These are phyloP conservation scores for Shiraia bambusicola DNA, from an alignment of 2,329 filamentous ascomycete species.

Conservation along the genomic window DNA sequence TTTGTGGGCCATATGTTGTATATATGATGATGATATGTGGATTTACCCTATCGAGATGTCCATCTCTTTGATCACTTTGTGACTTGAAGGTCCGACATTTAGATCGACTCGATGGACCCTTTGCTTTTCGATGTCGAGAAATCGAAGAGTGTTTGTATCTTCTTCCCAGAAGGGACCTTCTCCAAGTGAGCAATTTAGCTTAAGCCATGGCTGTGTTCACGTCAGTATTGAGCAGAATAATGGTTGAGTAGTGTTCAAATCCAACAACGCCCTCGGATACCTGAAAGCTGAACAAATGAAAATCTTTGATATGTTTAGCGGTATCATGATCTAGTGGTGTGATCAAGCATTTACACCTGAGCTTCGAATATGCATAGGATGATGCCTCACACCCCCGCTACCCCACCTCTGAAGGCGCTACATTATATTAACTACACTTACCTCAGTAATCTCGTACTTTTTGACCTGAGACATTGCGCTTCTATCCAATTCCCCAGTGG, in stretches of 20 bases:
- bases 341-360: neutral
- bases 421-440: slow-evolving; percentile 23
- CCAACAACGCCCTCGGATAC: too few species aligned
- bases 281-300: too few species aligned
- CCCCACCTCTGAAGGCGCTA: slow-evolving; percentile 3
- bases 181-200: slow-evolving; percentile 66
- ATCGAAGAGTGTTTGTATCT: slow-evolving; percentile 66
- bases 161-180: slow-evolving; percentile 76
- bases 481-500: slow-evolving; percentile 12
- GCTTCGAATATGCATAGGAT: neutral
- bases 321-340: neutral
- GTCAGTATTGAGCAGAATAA: slow-evolving; percentile 13
- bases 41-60: slow-evolving; percentile 56
- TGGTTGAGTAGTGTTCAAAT: neutral
- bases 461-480: slow-evolving; percentile 33
- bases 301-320: neutral
- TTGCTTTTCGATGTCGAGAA: slow-evolving; percentile 80
- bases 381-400: too few species aligned
- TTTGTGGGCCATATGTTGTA: neutral
- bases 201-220: slow-evolving; percentile 52
- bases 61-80: slow-evolving; percentile 58
- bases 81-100: slow-evolving; percentile 60
- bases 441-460: slow-evolving; percentile 41
- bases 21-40: neutral
- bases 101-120: slow-evolving; percentile 73